A percentile compares a stretch with the other conserved stretches of the same genome.
Evolutionary conservation across 768 basidiomycete genomes (phyloP).

Genomic region (Aureoboletus auriporus): DNA sequence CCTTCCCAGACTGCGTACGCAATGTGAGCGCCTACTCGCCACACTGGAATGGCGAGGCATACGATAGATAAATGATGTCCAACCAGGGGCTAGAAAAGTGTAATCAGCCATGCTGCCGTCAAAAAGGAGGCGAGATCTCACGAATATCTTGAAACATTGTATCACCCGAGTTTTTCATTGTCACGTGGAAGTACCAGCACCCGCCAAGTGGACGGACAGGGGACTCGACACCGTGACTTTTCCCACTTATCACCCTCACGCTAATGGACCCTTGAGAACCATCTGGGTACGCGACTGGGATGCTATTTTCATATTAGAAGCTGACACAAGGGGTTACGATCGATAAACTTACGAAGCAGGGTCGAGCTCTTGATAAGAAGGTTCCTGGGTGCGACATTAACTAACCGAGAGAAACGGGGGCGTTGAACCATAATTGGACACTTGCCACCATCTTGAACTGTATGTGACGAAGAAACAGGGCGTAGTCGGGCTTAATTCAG

Average conservation of each 20-base stretch:
- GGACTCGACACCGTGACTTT: constrained; percentile 79
- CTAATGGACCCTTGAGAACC: constrained; percentile 63
- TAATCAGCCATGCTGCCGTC: background rate
- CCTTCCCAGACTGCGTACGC: constrained; percentile 42
- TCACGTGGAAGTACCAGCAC: constrained; percentile 89
- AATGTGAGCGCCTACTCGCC: constrained; percentile 1
- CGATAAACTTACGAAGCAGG: constrained; percentile 47
- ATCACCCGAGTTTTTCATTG: constrained; percentile 54
- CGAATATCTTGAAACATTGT: constrained; percentile 81
- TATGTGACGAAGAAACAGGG: constrained; percentile 21
- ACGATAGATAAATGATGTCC: constrained; percentile 91
- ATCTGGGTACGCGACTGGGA: constrained; percentile 69
- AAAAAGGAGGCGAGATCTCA: constrained; percentile 31
- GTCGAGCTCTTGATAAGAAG: constrained; percentile 79
- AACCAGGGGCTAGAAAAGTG: constrained; percentile 55
- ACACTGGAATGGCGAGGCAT: constrained; percentile 21
- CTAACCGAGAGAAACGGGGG: background rate
- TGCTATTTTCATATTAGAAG: constrained; percentile 36
- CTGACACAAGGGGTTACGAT: constrained; percentile 1
- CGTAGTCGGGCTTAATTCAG: constrained; percentile 14
- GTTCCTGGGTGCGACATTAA: constrained; percentile 42
- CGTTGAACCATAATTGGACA: constrained; percentile 6
- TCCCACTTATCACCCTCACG: constrained; percentile 87
- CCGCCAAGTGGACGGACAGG: constrained; percentile 90
- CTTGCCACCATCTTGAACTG: constrained; percentile 74